Base-by-base conservation (phyloP, 176 grass and related monocot species). In the Carex myosuroides region DNA sequence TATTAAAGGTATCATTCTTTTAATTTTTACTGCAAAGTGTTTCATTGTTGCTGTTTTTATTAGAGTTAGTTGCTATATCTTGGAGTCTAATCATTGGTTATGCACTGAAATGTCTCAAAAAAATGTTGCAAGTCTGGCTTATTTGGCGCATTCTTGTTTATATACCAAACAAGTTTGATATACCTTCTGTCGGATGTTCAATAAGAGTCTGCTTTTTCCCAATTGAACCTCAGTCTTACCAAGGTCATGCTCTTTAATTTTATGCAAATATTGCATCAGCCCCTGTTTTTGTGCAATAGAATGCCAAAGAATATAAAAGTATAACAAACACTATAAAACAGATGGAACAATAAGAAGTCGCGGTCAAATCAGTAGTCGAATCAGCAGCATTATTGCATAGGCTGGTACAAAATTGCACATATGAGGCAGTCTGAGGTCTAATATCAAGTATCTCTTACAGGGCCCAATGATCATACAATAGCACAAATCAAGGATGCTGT, bases 401-500 rank as follows among this genome's bases (percentile, higher is more conserved):
- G 56, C 26, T 61, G 77, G 60, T 64, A 81, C 18, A 81, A 81
- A 44, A 13, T 81, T 41, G 35, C 32, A 64, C 9, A 64, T 14
- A 64, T 24, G 60, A 63, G 39, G 12, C 6, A 46, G 60, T 33
- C 58, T 24, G 75, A 83, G 44, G 32, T 84, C 8, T 75, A 26
- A 71, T 64, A 66, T 60, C 8, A 14, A 54, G 39, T 68, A 29
- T 76, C 32, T 33, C 30, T 87, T 82, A 52, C 89, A 98, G 96
- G 96, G 41, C 96, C 95, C 35, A 98, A 98, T 92, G 93, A 98
- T 67, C 96, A 98, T 82, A 98, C 96, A 16, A 98, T 98, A 62
- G 96, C 96, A 60, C 96, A 98, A 91, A 95, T 98, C 54, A 98
- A 95, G 87, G 96, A 98, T 87, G 96, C 96, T 41, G 86, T 89